Evolutionary conservation across 805 yeast genomes (phyloP).

Genomic region (Pachysolen tannophilus): DNA sequence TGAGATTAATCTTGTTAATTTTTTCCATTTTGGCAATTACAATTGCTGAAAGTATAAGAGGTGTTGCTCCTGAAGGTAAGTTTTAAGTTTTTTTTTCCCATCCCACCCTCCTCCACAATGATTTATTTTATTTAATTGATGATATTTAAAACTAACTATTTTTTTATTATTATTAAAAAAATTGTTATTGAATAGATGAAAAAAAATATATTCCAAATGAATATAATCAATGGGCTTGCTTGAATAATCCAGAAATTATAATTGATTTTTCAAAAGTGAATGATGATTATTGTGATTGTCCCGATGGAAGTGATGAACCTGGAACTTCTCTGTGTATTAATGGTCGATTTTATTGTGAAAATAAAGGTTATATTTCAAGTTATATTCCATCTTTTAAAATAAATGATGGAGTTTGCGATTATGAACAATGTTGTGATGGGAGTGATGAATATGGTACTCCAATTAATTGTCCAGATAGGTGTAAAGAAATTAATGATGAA

Average conservation of each 20-base stretch:
- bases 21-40: too few species aligned
- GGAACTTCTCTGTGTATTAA: slow-evolving; percentile 79
- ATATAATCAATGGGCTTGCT: slow-evolving; percentile 60
- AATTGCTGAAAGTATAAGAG: too few species aligned
- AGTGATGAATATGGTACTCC: slow-evolving; percentile 58
- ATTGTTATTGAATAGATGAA: slow-evolving; percentile 19
- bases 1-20: too few species aligned
- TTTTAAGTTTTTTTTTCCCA: too few species aligned
- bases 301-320: slow-evolving; percentile 96
- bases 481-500: slow-evolving; percentile 39
- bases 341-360: slow-evolving; percentile 62
- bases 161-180: too few species aligned
- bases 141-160: too few species aligned
- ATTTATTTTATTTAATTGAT: too few species aligned
- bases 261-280: slow-evolving; percentile 60
- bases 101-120: too few species aligned
- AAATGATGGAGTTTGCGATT: slow-evolving; percentile 90
- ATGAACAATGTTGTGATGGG: slow-evolving; percentile 88
- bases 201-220: slow-evolving; percentile 42
- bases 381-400: slow-evolving; percentile 61
- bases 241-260: slow-evolving; percentile 55
- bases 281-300: slow-evolving; percentile 92
- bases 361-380: slow-evolving; percentile 59
- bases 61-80: slow-evolving; percentile 16
- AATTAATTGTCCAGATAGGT: slow-evolving; percentile 46